A percentile compares a stretch with the other conserved stretches of the same genome.
phyloP scores from a whole-genome alignment of 1,284 basidiomycete genomes.

The Exsudoporus floridanus region DNA sequence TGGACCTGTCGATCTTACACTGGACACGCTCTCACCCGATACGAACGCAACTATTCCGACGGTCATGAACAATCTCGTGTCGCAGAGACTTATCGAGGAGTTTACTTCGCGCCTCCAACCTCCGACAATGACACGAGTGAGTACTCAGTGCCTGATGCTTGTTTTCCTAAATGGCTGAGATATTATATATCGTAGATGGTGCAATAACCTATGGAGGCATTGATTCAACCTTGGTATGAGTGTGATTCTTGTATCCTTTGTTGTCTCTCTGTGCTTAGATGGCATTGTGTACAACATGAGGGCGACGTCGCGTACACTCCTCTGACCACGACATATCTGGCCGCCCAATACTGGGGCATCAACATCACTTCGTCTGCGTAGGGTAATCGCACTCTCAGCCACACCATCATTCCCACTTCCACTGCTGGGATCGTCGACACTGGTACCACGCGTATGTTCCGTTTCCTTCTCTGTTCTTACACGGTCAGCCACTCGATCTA shows the following conservation, averaged over 20 bases:
- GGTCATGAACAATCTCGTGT: constrained; percentile 24
- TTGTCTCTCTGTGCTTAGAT: background rate
- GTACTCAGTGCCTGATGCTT: background rate
- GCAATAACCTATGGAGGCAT: constrained; percentile 25
- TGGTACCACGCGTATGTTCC: constrained; percentile 19
- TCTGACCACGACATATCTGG: constrained; percentile 21
- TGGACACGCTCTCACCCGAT: no score
- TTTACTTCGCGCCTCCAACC: constrained; percentile 25
- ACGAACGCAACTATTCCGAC: constrained; percentile 18
- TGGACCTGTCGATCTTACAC: constrained; percentile 26
- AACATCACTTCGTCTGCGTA: constrained; percentile 19
- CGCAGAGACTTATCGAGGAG: constrained; percentile 15
- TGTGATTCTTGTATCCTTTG: background rate
- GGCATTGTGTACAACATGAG: constrained; percentile 8
- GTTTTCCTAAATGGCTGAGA: background rate
- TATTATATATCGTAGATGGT: constrained; percentile 28
- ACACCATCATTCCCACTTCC: constrained; percentile 15
- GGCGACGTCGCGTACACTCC: constrained; percentile 20
- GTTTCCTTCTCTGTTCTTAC: background rate
- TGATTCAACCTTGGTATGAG: constrained; percentile 20
- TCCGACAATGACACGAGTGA: constrained; percentile 18
- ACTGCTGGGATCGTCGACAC: constrained; percentile 18
- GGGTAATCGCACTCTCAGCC: no score
- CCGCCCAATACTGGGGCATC: constrained; percentile 24
- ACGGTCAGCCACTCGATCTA: background rate